Base-by-base conservation (phyloP, 805 yeast genomes). In the Blastobotrys terrestris region DNA sequence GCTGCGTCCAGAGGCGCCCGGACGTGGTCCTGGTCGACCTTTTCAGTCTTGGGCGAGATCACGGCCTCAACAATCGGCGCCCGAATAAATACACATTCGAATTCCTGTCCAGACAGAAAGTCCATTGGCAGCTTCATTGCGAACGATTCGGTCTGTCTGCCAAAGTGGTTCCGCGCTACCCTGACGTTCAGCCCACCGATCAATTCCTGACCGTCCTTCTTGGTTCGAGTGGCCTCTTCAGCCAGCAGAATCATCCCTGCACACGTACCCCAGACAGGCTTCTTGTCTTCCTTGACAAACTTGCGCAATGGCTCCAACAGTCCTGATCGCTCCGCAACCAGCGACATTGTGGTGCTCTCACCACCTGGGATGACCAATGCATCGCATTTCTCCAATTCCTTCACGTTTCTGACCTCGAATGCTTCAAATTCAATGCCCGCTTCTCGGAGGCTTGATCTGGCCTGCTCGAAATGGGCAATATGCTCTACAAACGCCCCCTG, bases 401-500 rank as follows among this genome's bases (percentile, higher is more conserved):
- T 72, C 1, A 70, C 63, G 0, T 80, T 80, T 54, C 79, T 71
- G 3, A 87, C 85, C 49, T 78, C 77, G 21, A 40, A 40, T 49
- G 1, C 62, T 49, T 57, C 74, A 70, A 11, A 66, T 61, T 3
- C 54, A 40, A 43, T 68, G 46, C 52, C 81, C 66, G 62, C 55
- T 15, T 73, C 61, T 42, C 85, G 68, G 46, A 48, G 20, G 19
- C 31, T 22, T 5, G 35, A 26, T 26, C 35, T 26, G 35, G 35
- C 35, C 35, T 26, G 35, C 8, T 26, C 35, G 19, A 41, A 41
- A 60, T 77, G 80, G 2, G 71, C 66, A 4, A 83, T 67, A 63
- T 86, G 95, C 61, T 86, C 95, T 15, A 70, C 64, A 62, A 85
- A 87, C 0, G 94, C 91, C 3, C 95, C 95, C 63, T 86, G 95